These are phyloP conservation scores for Astraeus odoratus DNA, from an alignment of 768 basidiomycete species.

Conservation along the genomic window DNA sequence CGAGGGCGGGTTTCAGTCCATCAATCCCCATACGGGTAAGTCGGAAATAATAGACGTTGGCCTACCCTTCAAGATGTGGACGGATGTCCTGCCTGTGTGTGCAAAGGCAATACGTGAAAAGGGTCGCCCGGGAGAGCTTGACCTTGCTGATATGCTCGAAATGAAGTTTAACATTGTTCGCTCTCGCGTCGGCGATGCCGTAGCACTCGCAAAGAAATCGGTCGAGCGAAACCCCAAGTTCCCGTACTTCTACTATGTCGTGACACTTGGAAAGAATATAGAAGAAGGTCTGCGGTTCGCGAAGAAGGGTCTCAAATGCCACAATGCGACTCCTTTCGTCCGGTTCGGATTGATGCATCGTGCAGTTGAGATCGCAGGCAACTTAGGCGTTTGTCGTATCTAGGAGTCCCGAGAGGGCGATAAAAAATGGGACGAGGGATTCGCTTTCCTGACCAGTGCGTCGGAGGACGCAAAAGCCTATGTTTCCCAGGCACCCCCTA, in stretches of 20 bases:
- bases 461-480: conserved; percentile 54
- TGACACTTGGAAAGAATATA: conserved; percentile 43
- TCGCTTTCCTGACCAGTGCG: conserved; percentile 54
- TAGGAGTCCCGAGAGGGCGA: conserved; percentile 37
- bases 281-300: conserved; percentile 50
- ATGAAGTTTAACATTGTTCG: conserved; percentile 53
- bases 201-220: conserved; percentile 38
- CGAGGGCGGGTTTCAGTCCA: conserved; percentile 47
- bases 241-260: conserved; percentile 60
- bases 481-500: conserved; percentile 51
- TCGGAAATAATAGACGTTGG: conserved; percentile 39
- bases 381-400: conserved; percentile 45
- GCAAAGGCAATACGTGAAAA: conserved; percentile 47
- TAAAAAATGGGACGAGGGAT: conserved; percentile 49
- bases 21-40: conserved; percentile 37
- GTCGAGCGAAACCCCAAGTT: conserved; percentile 50
- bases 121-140: conserved; percentile 35
- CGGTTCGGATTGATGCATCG: conserved; percentile 51
- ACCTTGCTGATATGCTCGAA: conserved; percentile 58
- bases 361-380: conserved; percentile 54
- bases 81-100: conserved; percentile 52
- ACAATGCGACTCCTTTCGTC: conserved; percentile 47
- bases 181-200: conserved; percentile 41
- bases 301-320: conserved; percentile 61
- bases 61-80: conserved; percentile 54